Evolutionary conservation across 768 basidiomycete genomes (phyloP).

Genomic region (Lactarius trivialis): DNA sequence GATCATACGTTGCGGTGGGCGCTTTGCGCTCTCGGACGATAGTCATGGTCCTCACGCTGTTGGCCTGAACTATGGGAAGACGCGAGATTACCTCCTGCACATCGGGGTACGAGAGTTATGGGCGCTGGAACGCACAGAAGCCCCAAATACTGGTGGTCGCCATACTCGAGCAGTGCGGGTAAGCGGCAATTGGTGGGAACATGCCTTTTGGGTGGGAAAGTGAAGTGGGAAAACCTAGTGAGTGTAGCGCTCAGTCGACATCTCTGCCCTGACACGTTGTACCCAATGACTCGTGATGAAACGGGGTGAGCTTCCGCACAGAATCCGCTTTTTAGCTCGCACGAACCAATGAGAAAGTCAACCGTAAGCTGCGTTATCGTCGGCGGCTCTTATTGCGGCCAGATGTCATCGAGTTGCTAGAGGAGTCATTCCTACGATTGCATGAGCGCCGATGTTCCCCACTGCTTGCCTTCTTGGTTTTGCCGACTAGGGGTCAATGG

Average conservation of each 20-base stretch:
- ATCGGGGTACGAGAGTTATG: slow-evolving; percentile 61
- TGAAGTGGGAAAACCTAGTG: neutral
- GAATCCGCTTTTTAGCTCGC: slow-evolving; percentile 3
- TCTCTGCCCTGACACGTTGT: neutral
- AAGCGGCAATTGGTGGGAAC: slow-evolving; percentile 49
- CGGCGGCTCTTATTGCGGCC: neutral
- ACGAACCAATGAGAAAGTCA: slow-evolving; percentile 1
- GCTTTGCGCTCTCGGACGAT: slow-evolving; percentile 87
- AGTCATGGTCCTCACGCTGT: slow-evolving; percentile 88
- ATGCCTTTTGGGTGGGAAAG: slow-evolving; percentile 47
- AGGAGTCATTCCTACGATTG: neutral
- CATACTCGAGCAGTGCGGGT: slow-evolving; percentile 38
- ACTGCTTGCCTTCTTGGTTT: neutral
- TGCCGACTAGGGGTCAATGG: neutral
- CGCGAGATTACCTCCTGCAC: slow-evolving; percentile 56
- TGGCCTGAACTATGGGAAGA: slow-evolving; percentile 72
- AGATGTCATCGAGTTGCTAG: slow-evolving; percentile 6
- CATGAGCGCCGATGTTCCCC: neutral
- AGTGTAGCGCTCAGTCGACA: slow-evolving; percentile 1
- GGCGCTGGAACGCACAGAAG: slow-evolving; percentile 43
- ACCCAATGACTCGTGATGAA: slow-evolving; percentile 1
- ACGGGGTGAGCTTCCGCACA: neutral
- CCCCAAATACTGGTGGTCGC: slow-evolving; percentile 43
- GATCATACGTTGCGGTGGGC: slow-evolving; percentile 61
- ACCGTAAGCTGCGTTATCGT: slow-evolving; percentile 4